Conservation (phyloP, 2,329 filamentous ascomycete species). For the Teratosphaeriaceae sp. region DNA sequence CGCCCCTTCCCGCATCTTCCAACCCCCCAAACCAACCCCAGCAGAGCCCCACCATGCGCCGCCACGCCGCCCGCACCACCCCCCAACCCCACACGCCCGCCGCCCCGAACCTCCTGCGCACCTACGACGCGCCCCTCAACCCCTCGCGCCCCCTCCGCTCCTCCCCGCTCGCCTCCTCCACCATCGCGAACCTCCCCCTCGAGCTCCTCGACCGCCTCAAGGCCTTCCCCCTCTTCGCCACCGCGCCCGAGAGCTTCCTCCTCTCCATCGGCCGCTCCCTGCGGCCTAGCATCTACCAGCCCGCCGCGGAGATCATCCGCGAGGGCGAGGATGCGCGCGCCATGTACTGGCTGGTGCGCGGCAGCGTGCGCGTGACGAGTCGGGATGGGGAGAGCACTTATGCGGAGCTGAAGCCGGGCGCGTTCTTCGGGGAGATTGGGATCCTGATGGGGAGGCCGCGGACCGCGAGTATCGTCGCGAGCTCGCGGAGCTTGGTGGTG, state of each 20-base stretch:
- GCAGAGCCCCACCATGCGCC: too few species aligned
- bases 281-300: slow-evolving; percentile 78
- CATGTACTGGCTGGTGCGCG: slow-evolving; percentile 98
- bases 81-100: too few species aligned
- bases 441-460: slow-evolving; percentile 96
- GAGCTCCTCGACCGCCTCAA: slow-evolving; percentile 91
- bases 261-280: slow-evolving; percentile 83
- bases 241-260: slow-evolving; percentile 87
- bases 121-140: slow-evolving; percentile 88
- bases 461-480: slow-evolving; percentile 88
- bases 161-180: slow-evolving; percentile 85
- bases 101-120: slow-evolving; percentile 75
- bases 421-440: slow-evolving; percentile 98
- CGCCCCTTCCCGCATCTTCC: too few species aligned
- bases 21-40: too few species aligned
- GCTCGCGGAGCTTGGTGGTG: slow-evolving; percentile 81
- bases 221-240: slow-evolving; percentile 92
- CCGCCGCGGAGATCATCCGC: slow-evolving; percentile 87
- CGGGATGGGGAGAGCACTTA: slow-evolving; percentile 95
- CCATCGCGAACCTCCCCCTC: slow-evolving; percentile 88
- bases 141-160: slow-evolving; percentile 83
- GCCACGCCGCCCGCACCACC: too few species aligned
- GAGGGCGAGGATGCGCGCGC: slow-evolving; percentile 95
- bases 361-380: slow-evolving; percentile 88
- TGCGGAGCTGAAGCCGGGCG: slow-evolving; percentile 86